Evolutionary conservation across 495 filamentous ascomycete species (phyloP).

Genomic region (Tuber aestivum): DNA sequence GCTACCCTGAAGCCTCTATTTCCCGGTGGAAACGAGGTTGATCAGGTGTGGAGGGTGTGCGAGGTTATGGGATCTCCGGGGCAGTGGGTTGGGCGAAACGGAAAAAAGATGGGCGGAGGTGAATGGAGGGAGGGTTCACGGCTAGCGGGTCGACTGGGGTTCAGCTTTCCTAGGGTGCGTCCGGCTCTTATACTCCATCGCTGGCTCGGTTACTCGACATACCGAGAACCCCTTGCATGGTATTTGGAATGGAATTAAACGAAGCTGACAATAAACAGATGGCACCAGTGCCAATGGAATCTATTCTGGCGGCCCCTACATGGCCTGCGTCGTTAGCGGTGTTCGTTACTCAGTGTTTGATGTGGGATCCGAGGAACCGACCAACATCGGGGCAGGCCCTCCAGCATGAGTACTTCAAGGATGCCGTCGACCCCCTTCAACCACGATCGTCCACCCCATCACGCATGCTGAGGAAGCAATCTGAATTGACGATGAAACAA

Average conservation of each 20-base stretch:
- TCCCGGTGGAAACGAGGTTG: constrained; percentile 95
- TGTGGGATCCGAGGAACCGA: constrained; percentile 95
- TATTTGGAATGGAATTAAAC: constrained; percentile 7
- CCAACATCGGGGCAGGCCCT: constrained; percentile 93
- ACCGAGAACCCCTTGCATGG: constrained; percentile 25
- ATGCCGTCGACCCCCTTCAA: constrained; percentile 85
- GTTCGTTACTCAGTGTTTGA: constrained; percentile 97
- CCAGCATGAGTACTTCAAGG: constrained; percentile 90
- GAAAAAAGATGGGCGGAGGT: constrained; percentile 81
- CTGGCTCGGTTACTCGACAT: neutral
- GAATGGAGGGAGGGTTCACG: constrained; percentile 95
- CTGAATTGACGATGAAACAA: constrained; percentile 67
- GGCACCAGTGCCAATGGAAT: constrained; percentile 96
- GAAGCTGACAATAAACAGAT: constrained; percentile 55
- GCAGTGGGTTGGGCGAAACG: constrained; percentile 91
- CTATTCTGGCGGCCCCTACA: constrained; percentile 78
- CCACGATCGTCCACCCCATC: constrained; percentile 81
- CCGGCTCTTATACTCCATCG: constrained; percentile 15
- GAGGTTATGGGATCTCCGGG: constrained; percentile 99
- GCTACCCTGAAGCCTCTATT: constrained; percentile 96
- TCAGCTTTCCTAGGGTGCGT: constrained; percentile 85
- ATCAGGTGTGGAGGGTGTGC: constrained; percentile 98
- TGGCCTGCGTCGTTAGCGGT: constrained; percentile 84
- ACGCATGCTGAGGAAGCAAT: constrained; percentile 78
- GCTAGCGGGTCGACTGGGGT: constrained; percentile 90